phyloP scores from a whole-genome alignment of 176 grass and related monocot species.

The Oryza officinalis region DNA sequence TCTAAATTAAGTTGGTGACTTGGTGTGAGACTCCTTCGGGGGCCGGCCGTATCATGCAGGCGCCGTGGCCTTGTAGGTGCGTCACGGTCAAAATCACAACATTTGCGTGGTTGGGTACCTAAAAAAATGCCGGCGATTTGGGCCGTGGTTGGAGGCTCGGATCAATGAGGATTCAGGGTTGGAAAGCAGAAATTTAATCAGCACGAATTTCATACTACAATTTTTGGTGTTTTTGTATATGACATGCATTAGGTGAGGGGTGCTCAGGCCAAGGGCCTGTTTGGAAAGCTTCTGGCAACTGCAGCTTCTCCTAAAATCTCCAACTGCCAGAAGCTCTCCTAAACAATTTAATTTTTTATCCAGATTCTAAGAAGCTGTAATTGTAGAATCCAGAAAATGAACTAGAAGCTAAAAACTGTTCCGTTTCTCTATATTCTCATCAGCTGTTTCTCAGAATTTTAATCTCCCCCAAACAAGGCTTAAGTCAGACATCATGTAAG shows the following conservation, averaged over 20 bases:
- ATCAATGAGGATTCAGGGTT: background rate
- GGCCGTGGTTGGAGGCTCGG: background rate
- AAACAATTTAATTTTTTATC: too few species aligned
- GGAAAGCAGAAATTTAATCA: background rate
- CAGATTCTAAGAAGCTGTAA: too few species aligned
- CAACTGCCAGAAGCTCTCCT: too few species aligned
- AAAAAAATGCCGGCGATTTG: background rate
- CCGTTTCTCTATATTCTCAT: too few species aligned
- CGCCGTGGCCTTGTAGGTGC: constrained; percentile 9
- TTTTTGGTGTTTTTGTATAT: background rate
- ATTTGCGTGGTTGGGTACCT: constrained; percentile 33
- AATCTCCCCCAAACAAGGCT: too few species aligned
- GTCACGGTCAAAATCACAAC: constrained; percentile 41
- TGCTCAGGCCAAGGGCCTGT: background rate
- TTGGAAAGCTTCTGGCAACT: too few species aligned
- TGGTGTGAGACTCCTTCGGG: background rate
- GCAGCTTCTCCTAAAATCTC: too few species aligned
- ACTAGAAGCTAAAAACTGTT: too few species aligned
- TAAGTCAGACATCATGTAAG: background rate
- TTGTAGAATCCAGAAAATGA: too few species aligned
- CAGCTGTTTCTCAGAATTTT: too few species aligned
- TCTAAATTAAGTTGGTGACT: constrained; percentile 12
- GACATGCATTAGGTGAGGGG: background rate
- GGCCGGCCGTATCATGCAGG: constrained; percentile 12
- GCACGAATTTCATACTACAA: background rate